A percentile compares a stretch with the other conserved stretches of the same genome.
phyloP scores from a whole-genome alignment of 1,284 basidiomycete species.

The Rhodotorula glutinis region DNA sequence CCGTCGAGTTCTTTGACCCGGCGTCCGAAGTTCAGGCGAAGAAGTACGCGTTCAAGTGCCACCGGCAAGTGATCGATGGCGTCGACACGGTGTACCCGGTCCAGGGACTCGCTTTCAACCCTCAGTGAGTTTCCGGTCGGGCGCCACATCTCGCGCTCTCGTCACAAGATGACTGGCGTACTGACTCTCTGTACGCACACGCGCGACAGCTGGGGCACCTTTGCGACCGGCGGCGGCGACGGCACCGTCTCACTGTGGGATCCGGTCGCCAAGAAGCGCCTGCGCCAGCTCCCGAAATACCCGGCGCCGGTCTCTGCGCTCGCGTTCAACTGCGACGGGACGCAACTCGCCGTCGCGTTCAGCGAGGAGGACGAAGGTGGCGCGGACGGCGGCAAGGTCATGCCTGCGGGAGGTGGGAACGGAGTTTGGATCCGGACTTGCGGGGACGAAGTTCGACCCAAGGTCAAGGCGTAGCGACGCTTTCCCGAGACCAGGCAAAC shows the following conservation, averaged over 20 bases:
- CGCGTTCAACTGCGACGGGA: conserved; percentile 78
- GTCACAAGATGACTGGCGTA: no score
- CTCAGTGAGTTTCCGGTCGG: conserved; percentile 57
- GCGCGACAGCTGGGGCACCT: conserved; percentile 78
- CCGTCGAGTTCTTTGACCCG: conserved; percentile 94
- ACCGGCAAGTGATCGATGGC: conserved; percentile 81
- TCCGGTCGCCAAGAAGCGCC: conserved; percentile 89
- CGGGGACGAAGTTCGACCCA: conserved; percentile 50
- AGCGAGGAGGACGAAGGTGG: conserved; percentile 71
- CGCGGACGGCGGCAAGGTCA: conserved; percentile 42
- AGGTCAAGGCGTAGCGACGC: conserved; percentile 29
- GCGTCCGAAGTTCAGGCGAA: conserved; percentile 70
- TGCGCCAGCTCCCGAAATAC: conserved; percentile 83
- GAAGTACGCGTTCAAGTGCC: conserved; percentile 98
- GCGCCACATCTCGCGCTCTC: no score
- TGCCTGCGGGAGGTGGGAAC: conserved; percentile 35
- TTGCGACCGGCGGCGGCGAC: conserved; percentile 90
- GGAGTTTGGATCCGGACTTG: conserved; percentile 49
- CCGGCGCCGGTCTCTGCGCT: conserved; percentile 63
- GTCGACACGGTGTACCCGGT: conserved; percentile 99
- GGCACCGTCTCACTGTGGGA: conserved; percentile 93
- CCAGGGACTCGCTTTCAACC: conserved; percentile 91
- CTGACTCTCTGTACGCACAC: not conserved
- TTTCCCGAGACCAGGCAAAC: no score
- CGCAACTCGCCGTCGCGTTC: conserved; percentile 72